These are phyloP conservation scores for Penicillium goetzii DNA, from an alignment of 495 filamentous ascomycete species.

Conservation along the genomic window DNA sequence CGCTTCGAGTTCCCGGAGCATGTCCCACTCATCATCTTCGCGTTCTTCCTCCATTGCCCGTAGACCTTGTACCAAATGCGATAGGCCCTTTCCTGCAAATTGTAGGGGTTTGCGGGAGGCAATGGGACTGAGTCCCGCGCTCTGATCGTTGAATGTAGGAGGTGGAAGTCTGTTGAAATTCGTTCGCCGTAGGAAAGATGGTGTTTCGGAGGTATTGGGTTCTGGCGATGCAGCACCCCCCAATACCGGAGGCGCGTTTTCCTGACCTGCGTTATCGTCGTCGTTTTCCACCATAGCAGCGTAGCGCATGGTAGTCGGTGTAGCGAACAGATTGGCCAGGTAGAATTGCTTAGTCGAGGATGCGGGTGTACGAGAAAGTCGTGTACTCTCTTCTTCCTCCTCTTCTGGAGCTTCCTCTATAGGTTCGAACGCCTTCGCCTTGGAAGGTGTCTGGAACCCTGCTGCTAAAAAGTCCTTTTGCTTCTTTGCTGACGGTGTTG, in stretches of 20 bases:
- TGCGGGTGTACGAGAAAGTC: conserved; percentile 62
- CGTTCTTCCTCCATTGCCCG: conserved; percentile 78
- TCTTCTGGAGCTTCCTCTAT: conserved; percentile 39
- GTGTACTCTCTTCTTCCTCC: conserved; percentile 38
- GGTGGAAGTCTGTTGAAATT: conserved; percentile 38
- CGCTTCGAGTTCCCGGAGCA: conserved; percentile 78
- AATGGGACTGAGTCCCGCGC: conserved; percentile 46
- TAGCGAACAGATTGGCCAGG: conserved; percentile 65
- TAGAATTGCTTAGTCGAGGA: conserved; percentile 64
- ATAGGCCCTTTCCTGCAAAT: conserved; percentile 73
- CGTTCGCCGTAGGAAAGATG: conserved; percentile 71
- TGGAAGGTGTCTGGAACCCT: conserved; percentile 48
- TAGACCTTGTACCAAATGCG: conserved; percentile 75
- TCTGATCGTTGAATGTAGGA: conserved; percentile 18
- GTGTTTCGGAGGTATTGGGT: conserved; percentile 55
- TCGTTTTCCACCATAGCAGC: conserved; percentile 47
- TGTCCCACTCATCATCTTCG: conserved; percentile 77
- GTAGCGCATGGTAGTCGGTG: conserved; percentile 58
- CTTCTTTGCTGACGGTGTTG: conserved; percentile 44
- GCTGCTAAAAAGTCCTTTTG: conserved; percentile 37
- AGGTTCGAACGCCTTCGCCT: conserved; percentile 33
- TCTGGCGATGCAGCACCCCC: conserved; percentile 18
- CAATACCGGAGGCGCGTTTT: conserved; percentile 26
- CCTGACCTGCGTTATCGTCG: conserved; percentile 26
- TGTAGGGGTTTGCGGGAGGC: conserved; percentile 62